A percentile compares a stretch with the other conserved stretches of the same genome.
phyloP scores from a whole-genome alignment of 768 basidiomycete species.

The Russula sp. region DNA sequence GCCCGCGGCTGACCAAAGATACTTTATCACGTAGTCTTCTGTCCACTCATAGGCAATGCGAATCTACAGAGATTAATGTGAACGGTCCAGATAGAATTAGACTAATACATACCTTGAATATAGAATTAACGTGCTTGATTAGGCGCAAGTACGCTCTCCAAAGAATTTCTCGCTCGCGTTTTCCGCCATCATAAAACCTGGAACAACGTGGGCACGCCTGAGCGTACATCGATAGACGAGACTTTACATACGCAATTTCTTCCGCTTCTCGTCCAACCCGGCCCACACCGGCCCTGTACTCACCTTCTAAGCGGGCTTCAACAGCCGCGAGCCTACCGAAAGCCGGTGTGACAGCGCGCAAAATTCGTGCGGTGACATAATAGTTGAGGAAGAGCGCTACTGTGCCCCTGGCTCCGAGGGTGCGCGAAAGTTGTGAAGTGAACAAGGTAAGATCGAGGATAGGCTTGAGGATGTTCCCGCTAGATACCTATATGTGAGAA shows the following conservation, averaged over 20 bases:
- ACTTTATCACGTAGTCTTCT: slow-evolving; percentile 96
- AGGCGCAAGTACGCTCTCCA: slow-evolving; percentile 71
- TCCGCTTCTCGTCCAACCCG: slow-evolving; percentile 86
- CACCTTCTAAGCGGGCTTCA: slow-evolving; percentile 86
- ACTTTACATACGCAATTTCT: slow-evolving; percentile 74
- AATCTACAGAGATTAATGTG: slow-evolving; percentile 49
- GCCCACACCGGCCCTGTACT: slow-evolving; percentile 84
- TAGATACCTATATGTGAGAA: slow-evolving; percentile 35
- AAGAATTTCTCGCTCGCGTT: slow-evolving; percentile 78
- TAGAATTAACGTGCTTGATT: slow-evolving; percentile 86
- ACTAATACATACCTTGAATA: slow-evolving; percentile 65
- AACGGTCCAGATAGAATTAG: not conserved
- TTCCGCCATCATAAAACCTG: slow-evolving; percentile 91
- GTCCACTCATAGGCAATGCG: slow-evolving; percentile 94
- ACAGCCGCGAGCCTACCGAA: slow-evolving; percentile 88
- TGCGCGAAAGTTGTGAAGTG: slow-evolving; percentile 84
- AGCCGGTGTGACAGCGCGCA: slow-evolving; percentile 84
- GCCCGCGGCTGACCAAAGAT: slow-evolving; percentile 90
- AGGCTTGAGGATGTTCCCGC: slow-evolving; percentile 92
- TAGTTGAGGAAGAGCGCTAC: slow-evolving; percentile 79
- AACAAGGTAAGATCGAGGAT: slow-evolving; percentile 88
- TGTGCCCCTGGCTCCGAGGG: slow-evolving; percentile 83
- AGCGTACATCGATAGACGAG: not conserved
- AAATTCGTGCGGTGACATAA: slow-evolving; percentile 77
- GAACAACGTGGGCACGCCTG: slow-evolving; percentile 3